phyloP scores from a whole-genome alignment of 495 filamentous ascomycete genomes.

The Chaetomidium leptoderma region DNA sequence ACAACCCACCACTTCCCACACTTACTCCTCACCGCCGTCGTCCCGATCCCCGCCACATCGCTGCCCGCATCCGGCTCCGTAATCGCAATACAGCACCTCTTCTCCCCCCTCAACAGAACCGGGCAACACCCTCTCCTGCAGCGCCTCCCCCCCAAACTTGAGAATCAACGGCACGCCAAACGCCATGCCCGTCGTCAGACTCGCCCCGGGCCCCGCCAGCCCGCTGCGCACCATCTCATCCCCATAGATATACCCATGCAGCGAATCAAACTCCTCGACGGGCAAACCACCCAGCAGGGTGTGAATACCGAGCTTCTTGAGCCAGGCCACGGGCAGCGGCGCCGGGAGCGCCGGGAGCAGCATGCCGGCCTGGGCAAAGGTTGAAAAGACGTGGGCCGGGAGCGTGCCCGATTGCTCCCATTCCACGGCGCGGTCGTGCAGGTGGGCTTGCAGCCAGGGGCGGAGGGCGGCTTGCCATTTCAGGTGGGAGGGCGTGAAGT shows the following conservation, averaged over 20 bases:
- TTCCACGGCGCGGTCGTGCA: slow-evolving; percentile 58
- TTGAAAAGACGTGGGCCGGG: slow-evolving; percentile 56
- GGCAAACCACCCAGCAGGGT: slow-evolving; percentile 61
- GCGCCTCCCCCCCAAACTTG: slow-evolving; percentile 57
- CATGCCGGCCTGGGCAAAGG: slow-evolving; percentile 60
- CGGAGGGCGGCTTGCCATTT: slow-evolving; percentile 65
- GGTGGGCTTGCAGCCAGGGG: slow-evolving; percentile 56
- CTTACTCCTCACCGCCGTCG: slow-evolving; percentile 57
- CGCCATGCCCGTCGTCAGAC: slow-evolving; percentile 63
- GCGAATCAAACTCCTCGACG: slow-evolving; percentile 71
- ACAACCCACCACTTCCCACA: slow-evolving; percentile 60
- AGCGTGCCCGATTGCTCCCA: slow-evolving; percentile 61
- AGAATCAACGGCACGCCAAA: slow-evolving; percentile 67
- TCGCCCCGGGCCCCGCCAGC: slow-evolving; percentile 54
- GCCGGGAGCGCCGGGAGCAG: slow-evolving; percentile 61
- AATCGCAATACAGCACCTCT: slow-evolving; percentile 69
- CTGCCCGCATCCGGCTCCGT: slow-evolving; percentile 70
- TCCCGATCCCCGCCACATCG: slow-evolving; percentile 67
- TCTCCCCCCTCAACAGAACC: slow-evolving; percentile 62
- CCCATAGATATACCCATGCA: slow-evolving; percentile 62
- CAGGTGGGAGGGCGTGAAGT: slow-evolving; percentile 58
- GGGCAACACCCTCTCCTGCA: slow-evolving; percentile 62
- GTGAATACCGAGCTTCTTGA: slow-evolving; percentile 59
- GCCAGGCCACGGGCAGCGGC: slow-evolving; percentile 62
- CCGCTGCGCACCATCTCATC: slow-evolving; percentile 69